Percentiles rank a stretch among this genome's conserved stretches.
These are phyloP conservation scores for Nicotiana tomentosiformis DNA, from an alignment of 257 asterid genomes.

Conservation along the genomic window DNA sequence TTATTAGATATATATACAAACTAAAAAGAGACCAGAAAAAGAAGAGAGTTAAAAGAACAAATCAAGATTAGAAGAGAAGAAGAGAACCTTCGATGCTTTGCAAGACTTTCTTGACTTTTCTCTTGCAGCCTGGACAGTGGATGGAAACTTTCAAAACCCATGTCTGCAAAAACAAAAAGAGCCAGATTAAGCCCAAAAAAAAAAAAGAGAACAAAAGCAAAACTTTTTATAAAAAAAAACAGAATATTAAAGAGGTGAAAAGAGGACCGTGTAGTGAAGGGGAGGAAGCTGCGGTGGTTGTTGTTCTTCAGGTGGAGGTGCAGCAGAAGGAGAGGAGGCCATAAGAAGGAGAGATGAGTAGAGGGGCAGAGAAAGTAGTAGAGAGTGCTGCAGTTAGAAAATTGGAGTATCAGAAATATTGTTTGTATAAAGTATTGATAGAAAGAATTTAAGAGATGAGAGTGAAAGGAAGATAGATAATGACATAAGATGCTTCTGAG, in stretches of 20 bases:
- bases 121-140: constrained; percentile 88
- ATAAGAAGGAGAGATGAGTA: constrained; percentile 10
- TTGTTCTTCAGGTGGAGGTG: constrained; percentile 36
- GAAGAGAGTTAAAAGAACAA: background rate
- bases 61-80: background rate
- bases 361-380: background rate
- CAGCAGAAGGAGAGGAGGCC: constrained; percentile 32
- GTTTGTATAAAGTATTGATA: background rate
- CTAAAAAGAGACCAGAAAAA: background rate
- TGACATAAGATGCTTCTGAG: constrained; percentile 6
- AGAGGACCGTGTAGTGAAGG: constrained; percentile 58
- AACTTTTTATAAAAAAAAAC: too few species aligned
- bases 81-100: constrained; percentile 67
- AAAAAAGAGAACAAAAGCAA: background rate
- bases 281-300: constrained; percentile 25
- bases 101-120: constrained; percentile 70
- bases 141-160: constrained; percentile 77
- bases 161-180: constrained; percentile 37
- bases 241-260: background rate
- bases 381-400: background rate
- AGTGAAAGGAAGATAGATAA: background rate
- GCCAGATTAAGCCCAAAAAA: background rate
- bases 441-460: constrained; percentile 5
- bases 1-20: background rate
- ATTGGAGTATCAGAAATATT: too few species aligned